phyloP scores from a whole-genome alignment of 2,329 filamentous ascomycete genomes.

The Neofusicoccum parvum region DNA sequence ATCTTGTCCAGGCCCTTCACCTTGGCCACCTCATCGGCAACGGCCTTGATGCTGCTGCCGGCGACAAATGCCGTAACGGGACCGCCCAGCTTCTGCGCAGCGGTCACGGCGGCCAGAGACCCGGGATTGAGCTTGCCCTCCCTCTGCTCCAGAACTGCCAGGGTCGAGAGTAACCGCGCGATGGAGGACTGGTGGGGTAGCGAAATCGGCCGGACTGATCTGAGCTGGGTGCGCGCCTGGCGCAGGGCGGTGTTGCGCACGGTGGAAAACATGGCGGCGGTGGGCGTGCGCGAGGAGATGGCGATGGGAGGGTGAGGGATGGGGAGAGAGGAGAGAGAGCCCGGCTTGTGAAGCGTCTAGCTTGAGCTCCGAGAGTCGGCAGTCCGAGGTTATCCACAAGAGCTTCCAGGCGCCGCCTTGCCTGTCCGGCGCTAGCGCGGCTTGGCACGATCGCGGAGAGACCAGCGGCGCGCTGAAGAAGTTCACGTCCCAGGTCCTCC shows the following conservation, averaged over 20 bases:
- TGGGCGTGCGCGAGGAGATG: slow-evolving; percentile 7
- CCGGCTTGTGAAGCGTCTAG: slow-evolving; percentile 2
- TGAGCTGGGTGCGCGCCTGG: slow-evolving; percentile 49
- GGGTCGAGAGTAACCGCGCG: slow-evolving; percentile 76
- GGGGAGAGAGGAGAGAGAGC: not conserved
- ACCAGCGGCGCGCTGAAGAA: slow-evolving; percentile 22
- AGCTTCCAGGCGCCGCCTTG: slow-evolving; percentile 17
- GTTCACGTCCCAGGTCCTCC: slow-evolving; percentile 21
- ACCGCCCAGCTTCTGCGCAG: slow-evolving; percentile 83
- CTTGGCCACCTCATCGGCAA: slow-evolving; percentile 83
- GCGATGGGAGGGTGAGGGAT: not conserved
- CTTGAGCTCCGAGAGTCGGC: slow-evolving; percentile 21
- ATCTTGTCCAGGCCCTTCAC: slow-evolving; percentile 91
- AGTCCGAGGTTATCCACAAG: slow-evolving; percentile 21
- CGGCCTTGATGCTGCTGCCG: slow-evolving; percentile 72
- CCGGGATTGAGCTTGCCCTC: slow-evolving; percentile 83
- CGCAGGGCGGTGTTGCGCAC: slow-evolving; percentile 39
- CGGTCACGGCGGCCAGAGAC: slow-evolving; percentile 82
- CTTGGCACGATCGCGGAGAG: slow-evolving; percentile 17
- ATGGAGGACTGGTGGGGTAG: slow-evolving; percentile 57
- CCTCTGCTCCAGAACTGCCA: slow-evolving; percentile 89
- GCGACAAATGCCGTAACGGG: slow-evolving; percentile 85
- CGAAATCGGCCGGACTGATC: slow-evolving; percentile 34
- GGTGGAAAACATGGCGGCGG: slow-evolving; percentile 36
- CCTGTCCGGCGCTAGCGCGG: not conserved